Evolutionary conservation across 2,329 filamentous ascomycete species (phyloP), one percentile per base, ranked within the genome.

Genomic region (Xylaria sp.): DNA sequence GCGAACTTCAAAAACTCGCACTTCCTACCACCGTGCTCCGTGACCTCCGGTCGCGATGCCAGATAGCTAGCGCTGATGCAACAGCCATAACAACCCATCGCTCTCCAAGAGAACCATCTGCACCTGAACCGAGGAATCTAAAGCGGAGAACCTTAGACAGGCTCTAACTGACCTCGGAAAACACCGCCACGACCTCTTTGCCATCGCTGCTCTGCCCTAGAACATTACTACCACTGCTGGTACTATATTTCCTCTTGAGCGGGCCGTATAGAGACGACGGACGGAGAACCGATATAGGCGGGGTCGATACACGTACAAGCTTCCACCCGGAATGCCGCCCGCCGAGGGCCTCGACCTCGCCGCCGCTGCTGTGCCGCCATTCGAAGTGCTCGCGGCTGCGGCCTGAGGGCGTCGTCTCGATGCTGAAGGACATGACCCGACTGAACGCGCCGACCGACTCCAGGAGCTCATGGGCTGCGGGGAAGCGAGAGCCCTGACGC

Each of bases 41-140:
- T 9, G 19, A 17, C 35, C 54, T 28, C 0, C 50, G 38, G 6
- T 61, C 54, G 1, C 55, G 53, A 33, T 73, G 67, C 68, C 70
- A 79, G 15, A 77, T 73, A 14, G 69, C 70, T 54, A 79, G 63
- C 31, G 72, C 76, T 51, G 78, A 76, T 5, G 74, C 70, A 8
- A 79, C 78, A 1, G 79, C 77, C 78, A 80, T 80, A 15, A 80
- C 66, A 0, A 76, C 75, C 77, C 78, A 82, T 19, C 77, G 69
- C 61, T 78, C 75, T 12, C 80, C 80, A 12, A 82, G 70, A 17
- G 71, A 65, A 0, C 80, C 79, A 7, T 72, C 72, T 11, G 70
- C 69, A 1, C 79, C 80, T 0, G 71, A 75, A 6, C 79, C 79
- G 5, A 78, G 59, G 65, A 81, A 83, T 15, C 68, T 62, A 64